Base-by-base conservation (phyloP, 1,284 basidiomycete species). In the Somion occarium region DNA sequence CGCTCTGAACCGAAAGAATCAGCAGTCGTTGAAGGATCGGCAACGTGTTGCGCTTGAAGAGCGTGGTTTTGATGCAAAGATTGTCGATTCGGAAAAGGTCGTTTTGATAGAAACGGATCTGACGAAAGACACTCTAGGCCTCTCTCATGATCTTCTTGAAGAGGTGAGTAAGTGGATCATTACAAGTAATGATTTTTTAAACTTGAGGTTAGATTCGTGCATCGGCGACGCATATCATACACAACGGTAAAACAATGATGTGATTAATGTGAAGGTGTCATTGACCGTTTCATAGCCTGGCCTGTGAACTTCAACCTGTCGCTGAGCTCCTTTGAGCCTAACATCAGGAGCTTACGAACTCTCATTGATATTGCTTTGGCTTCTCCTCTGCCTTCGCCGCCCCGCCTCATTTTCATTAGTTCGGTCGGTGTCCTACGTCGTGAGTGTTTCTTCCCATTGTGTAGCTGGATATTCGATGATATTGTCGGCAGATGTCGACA, bases 221-320 rank as follows among this genome's bases (percentile, higher is more conserved):
- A 9, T 53, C 58, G 12, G 46, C 62, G 4, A 60, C 56, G 7
- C 48, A 53, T 46, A 61, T 71, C 26, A 62, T 69, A 47, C 68
- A 69, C 24, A 56, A 56, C 44, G 60, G 64, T 50, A 53, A 61
- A 56, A n/a, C n/a, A n/a, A n/a, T n/a, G n/a, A n/a, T n/a, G n/a
- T n/a, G n/a, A 58, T 57, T 38, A 60, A 59, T 48, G 47, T 46
- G 53, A 42, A n/a, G n/a, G n/a, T n/a, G n/a, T n/a, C n/a, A n/a
- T n/a, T n/a, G n/a, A n/a, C n/a, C n/a, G n/a, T n/a, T n/a, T n/a
- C 18, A 41, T 38, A 61, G 69, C 67, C 9, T 71, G 65, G 62
- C 54, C 53, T 1, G 62, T 71, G 13, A 62, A 70, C 53, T 70
- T 70, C 56, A 69, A 69, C 46, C 46, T 64, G 41, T 43, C 47